These are phyloP conservation scores for Amphicarpaea edgeworthii DNA, from an alignment of 306 rosid genomes.

Conservation along the genomic window DNA sequence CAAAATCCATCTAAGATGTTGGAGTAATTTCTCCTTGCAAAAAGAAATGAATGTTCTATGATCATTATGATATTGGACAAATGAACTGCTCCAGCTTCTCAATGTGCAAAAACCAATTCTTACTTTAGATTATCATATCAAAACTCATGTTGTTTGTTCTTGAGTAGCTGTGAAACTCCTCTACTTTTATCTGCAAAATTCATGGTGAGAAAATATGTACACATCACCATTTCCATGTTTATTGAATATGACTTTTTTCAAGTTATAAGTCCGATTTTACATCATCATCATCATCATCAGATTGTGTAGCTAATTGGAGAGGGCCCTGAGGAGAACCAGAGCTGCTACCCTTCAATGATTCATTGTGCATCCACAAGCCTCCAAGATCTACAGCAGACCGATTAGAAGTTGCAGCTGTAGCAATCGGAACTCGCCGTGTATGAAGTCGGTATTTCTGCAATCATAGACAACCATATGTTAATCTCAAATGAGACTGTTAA, in stretches of 20 bases:
- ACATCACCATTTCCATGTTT: slow-evolving; percentile 20
- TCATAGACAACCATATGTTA: background rate
- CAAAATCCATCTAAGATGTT: background rate
- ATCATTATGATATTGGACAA: background rate
- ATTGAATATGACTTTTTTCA: background rate
- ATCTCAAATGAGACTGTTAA: too few species aligned
- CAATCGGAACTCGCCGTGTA: slow-evolving; percentile 9
- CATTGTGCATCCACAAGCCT: slow-evolving; percentile 25
- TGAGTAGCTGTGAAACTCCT: background rate
- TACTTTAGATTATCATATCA: background rate
- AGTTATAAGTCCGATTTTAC: slow-evolving; percentile 4
- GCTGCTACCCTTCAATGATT: background rate
- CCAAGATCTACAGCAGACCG: background rate
- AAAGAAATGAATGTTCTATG: background rate
- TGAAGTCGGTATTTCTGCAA: slow-evolving; percentile 35
- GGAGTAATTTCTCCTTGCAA: background rate
- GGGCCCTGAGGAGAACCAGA: slow-evolving; percentile 17
- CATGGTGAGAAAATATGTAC: slow-evolving; percentile 3
- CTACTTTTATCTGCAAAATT: slow-evolving; percentile 14
- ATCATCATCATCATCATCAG: slow-evolving; percentile 29
- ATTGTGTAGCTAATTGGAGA: slow-evolving; percentile 5
- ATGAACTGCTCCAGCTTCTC: slow-evolving; percentile 13
- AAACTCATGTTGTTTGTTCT: slow-evolving; percentile 23
- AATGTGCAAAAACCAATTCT: background rate
- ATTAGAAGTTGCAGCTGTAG: background rate